Base-by-base conservation (phyloP, 768 basidiomycete genomes). In the Strobilomyces dryophilus region DNA sequence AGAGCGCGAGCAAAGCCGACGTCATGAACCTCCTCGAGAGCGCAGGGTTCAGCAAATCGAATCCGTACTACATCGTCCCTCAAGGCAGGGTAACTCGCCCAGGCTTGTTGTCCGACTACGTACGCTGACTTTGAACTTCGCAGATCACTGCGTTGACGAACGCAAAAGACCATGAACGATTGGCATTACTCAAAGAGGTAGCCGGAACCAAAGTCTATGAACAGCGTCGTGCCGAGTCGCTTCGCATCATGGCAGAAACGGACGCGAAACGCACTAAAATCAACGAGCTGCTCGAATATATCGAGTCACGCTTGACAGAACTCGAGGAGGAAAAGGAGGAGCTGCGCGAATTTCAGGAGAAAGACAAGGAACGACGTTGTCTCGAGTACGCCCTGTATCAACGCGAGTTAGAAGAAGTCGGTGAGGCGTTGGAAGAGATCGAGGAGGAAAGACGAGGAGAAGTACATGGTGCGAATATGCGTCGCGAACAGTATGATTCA, bases 191-290 rank as follows among this genome's bases (percentile, higher is more conserved):
- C 43, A 98, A 99, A 65, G 97, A 99, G 70, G 95, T 99, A 0
- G 97, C 95, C 0, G 97, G 97, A 4, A 99, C 97, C 0, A 93
- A 97, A 61, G 93, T 98, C 1, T 99, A 99, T 65, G 97, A 99
- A 71, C 89, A 95, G 64, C 85, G 95, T 44, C 82, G 95, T 15
- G 60, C 88, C 1, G 97, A 99, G 67, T 94, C 91, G 5, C 75
- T 95, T n/a, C 85, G 90, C 49, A 94, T 98, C 66, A 97, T 98
- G 91, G 82, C 92, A 27, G 95, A 98, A 66, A 98, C 97, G 45
- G 93, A 95, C 59, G 79, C 88, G 5, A 98, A 98, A 64, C 85
- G 93, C 9, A 76, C 80, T 14, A 98, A 98, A 71, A 97, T 99
- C 57, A 83, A 79, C 61, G 95, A 98, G 59, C 73, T 97, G 10